Evolutionary conservation across 2,329 filamentous ascomycete species (phyloP), one percentile per base, ranked within the genome.

Genomic region (Hypoxylon sp.): DNA sequence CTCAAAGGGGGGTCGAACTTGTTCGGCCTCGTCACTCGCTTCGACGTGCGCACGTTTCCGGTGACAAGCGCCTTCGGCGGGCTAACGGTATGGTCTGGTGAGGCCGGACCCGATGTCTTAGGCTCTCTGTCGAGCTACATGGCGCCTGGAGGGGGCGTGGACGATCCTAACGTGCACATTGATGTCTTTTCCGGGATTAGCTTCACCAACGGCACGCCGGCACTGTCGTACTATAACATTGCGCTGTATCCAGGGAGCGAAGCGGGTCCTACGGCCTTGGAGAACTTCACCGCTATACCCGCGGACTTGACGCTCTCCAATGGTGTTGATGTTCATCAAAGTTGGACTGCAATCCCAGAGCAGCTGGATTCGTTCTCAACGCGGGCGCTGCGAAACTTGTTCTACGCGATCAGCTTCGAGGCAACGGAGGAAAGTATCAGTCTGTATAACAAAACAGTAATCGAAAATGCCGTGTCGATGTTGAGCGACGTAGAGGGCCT

Each of bases 1-100:
- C 76, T 85, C 0, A 80, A 81, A 46, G 84, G 83, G 2, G 84
- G 84, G 10, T 77, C 78, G 19, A 81, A 79, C 70, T 84, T 85
- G 67, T 83, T 83, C 56, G 82, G 81, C 36, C 75, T 80, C 62
- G 76, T 79, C 0, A 78, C 81, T 9, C 69, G 70, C 3, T 79
- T 80, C 60, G 75, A 77, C 17, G 48, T 81, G 28, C 45, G 72
- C 28, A 78, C 79, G 0, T 75, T 70, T 64, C 68, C 67, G 7
- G 23, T 68, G 25, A 66, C 58, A 0, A 52, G 61, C 7, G 67
- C 60, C 4, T 73, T 65, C 19, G 48, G 60, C 7, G 67, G 67
- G 2, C 48, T 68, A 3, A 65, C 58, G 14, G 38, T 56, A 2
- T 69, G 67, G 67, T 56, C 59, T 7, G 49, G 62, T 3, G 21